These are phyloP conservation scores for Creolimax fragrantissima DNA, from an alignment of 78 protist species.

Conservation along the genomic window DNA sequence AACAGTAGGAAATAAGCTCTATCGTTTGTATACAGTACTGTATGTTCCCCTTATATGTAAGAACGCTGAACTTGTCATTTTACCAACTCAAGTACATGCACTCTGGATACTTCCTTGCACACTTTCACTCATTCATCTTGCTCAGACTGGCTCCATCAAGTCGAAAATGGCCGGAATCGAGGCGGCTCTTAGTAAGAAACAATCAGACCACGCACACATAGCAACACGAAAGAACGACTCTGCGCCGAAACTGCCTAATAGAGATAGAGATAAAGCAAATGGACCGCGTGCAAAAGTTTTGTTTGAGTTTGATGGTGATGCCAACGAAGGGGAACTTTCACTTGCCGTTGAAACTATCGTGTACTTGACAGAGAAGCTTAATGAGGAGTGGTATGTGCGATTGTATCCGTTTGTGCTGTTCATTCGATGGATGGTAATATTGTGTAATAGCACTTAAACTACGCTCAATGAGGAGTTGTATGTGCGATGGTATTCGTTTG, in stretches of 20 bases:
- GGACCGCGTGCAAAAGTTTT: neutral
- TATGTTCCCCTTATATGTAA: too few species aligned
- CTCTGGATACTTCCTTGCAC: too few species aligned
- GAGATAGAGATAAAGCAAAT: neutral
- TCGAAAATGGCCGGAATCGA: neutral
- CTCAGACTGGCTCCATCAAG: neutral
- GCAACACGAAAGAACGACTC: neutral
- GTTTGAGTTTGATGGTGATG: neutral
- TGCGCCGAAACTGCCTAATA: neutral
- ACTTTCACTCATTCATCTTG: too few species aligned
- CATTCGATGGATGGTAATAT: too few species aligned
- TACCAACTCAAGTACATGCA: too few species aligned
- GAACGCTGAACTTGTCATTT: too few species aligned
- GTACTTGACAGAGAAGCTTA: neutral
- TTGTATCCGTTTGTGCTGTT: too few species aligned
- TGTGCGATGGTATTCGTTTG: too few species aligned
- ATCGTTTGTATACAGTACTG: too few species aligned
- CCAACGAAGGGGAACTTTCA: neutral
- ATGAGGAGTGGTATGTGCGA: neutral
- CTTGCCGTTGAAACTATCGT: neutral
- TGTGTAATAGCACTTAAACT: too few species aligned
- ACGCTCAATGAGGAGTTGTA: too few species aligned
- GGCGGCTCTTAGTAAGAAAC: neutral
- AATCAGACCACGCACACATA: neutral
- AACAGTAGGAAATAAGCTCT: too few species aligned